Percentiles rank a stretch among this genome's conserved stretches.
Conservation (phyloP, 164 flowering plant species). For the Kingdonia uniflora region DNA sequence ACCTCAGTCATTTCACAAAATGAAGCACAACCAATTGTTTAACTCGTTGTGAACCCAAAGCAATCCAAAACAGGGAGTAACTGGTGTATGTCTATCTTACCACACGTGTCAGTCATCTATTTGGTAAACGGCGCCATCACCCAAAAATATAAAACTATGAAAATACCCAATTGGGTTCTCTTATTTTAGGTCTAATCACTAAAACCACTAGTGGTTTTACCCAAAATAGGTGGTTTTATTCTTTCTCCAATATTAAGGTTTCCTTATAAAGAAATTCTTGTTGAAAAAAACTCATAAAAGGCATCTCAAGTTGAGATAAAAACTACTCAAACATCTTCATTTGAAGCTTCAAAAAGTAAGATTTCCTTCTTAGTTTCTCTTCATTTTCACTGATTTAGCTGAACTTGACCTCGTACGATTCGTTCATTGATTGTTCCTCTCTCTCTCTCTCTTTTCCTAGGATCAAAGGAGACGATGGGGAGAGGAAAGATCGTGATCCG, state of each 20-base stretch:
- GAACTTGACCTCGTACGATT: background rate
- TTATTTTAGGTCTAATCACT: background rate
- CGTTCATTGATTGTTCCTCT: background rate
- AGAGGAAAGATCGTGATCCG: constrained; percentile 75
- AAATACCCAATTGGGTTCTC: no score
- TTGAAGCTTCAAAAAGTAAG: background rate
- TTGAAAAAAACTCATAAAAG: background rate
- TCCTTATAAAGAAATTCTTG: constrained; percentile 7
- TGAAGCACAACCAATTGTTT: no score
- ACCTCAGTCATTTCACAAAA: no score
- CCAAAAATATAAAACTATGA: no score
- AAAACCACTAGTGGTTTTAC: constrained; percentile 15
- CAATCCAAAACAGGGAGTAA: background rate
- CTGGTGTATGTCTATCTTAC: no score
- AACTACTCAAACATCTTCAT: background rate
- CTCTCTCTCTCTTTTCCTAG: background rate
- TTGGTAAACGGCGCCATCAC: constrained; percentile 13
- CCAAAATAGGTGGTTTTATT: constrained; percentile 8
- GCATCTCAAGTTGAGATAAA: background rate
- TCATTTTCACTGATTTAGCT: background rate
- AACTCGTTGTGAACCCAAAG: no score
- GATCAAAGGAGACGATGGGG: constrained; percentile 34
- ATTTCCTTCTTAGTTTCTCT: background rate
- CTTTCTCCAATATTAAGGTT: background rate
- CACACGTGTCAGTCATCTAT: constrained; percentile 21